Evolutionary conservation across 257 asterid species (phyloP), one percentile per base, ranked within the genome.

Genomic region (Fraxinus quadrangulata): DNA sequence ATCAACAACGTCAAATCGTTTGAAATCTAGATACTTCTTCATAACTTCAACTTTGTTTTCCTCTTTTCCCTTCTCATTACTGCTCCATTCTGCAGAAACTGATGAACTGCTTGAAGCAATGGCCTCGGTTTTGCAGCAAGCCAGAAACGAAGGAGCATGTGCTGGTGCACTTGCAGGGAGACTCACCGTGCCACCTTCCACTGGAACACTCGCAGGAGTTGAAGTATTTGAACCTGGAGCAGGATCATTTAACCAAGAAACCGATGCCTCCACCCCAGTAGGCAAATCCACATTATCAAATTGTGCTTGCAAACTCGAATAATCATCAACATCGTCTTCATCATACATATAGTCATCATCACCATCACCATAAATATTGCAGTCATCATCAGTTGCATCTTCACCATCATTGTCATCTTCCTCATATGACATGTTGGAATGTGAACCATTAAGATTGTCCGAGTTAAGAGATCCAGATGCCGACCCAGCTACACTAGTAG

Each of bases 281-380:
- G 93, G 93, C 76, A 89, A 82, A 87, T 89, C 93, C 72, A 73
- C 90, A 81, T 87, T 87, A 77, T 89, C 93, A 73, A 89, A 79
- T 75, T 87, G 91, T 30, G 88, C 87, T 80, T 89, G 90, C 91
- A 89, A 74, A 31, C 75, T 82, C 79, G 79, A 72, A 77, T 86
- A 83, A 67, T 80, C 84, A 81, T 72, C 75, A 67, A 80, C 76
- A 69, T 82, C 81, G 17, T 75, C 68, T 12, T 79, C 79, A 59
- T 56, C 78, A 77, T 83, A 77, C 24, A 33, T 73, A 72, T 79
- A 40, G 33, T 76, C 80, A 33, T 33, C 36, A 33, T 80, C 83
- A 11, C 77, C 82, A 72, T 87, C 81, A 13, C 77, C 85, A 37
- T 78, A 85, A 74, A 77, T 75, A 72, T 79, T 75, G 61, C 78